phyloP scores from a whole-genome alignment of 768 basidiomycete genomes.

The Boletus rubroflammeus region DNA sequence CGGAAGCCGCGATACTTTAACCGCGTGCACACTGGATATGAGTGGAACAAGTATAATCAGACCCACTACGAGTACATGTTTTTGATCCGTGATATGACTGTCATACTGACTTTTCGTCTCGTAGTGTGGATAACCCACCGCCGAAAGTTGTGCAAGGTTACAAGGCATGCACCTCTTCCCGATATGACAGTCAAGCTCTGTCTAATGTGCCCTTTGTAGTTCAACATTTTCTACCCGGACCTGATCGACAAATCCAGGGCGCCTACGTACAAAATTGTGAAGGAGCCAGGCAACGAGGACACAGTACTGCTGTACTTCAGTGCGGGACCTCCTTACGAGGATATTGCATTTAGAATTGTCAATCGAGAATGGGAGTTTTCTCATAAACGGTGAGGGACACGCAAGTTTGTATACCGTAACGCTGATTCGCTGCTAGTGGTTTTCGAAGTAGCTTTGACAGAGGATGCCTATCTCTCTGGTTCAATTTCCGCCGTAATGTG shows the following conservation, averaged over 20 bases:
- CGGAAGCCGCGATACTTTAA: slow-evolving; percentile 98
- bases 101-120: slow-evolving; percentile 13
- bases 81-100: background rate
- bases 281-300: slow-evolving; percentile 92
- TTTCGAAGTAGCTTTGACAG: slow-evolving; percentile 97
- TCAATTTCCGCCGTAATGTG: slow-evolving; percentile 93
- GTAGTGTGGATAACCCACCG: slow-evolving; percentile 94
- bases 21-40: slow-evolving; percentile 97
- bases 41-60: slow-evolving; percentile 99
- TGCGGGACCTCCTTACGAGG: slow-evolving; percentile 97
- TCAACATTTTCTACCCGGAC: slow-evolving; percentile 99
- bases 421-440: slow-evolving; percentile 50
- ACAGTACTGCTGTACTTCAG: slow-evolving; percentile 91
- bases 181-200: background rate
- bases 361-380: slow-evolving; percentile 98
- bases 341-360: slow-evolving; percentile 97
- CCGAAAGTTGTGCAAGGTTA: slow-evolving; percentile 99
- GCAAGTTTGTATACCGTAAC: slow-evolving; percentile 10
- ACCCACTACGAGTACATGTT: slow-evolving; percentile 89
- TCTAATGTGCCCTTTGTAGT: slow-evolving; percentile 40
- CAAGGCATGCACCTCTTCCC: slow-evolving; percentile 51
- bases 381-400: slow-evolving; percentile 72
- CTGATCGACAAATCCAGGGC: slow-evolving; percentile 98
- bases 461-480: slow-evolving; percentile 93
- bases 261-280: slow-evolving; percentile 93